phyloP scores from a whole-genome alignment of 169 alveolate species.

The Theileria sp. region DNA sequence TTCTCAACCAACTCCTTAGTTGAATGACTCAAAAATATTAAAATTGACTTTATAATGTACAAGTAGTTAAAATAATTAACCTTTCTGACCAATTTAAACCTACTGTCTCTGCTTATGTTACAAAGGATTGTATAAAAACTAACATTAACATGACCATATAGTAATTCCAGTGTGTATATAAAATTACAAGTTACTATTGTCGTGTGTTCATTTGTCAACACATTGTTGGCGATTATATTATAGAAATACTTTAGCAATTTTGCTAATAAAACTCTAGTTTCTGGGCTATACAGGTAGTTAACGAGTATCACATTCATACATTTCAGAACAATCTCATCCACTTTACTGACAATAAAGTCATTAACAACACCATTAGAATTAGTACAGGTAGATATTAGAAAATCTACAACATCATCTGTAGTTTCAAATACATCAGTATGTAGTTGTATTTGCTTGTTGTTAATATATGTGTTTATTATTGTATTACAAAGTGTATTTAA shows the following conservation, averaged over 20 bases:
- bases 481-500: neutral
- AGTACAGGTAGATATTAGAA: neutral
- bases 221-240: neutral
- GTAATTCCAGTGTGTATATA: neutral
- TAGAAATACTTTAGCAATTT: neutral
- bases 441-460: neutral
- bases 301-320: neutral
- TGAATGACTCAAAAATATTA: neutral
- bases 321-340: neutral
- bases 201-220: neutral
- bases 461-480: neutral
- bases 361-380: neutral
- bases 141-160: neutral
- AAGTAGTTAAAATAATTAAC: neutral
- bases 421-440: neutral
- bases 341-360: neutral
- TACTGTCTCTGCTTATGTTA: neutral
- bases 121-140: neutral
- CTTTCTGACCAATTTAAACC: neutral
- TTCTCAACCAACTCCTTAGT: neutral
- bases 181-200: neutral
- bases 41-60: neutral
- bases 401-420: neutral
- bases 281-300: neutral
- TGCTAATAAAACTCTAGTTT: no score